phyloP scores from a whole-genome alignment of 2,329 filamentous ascomycete genomes.

The Claviceps sp. region DNA sequence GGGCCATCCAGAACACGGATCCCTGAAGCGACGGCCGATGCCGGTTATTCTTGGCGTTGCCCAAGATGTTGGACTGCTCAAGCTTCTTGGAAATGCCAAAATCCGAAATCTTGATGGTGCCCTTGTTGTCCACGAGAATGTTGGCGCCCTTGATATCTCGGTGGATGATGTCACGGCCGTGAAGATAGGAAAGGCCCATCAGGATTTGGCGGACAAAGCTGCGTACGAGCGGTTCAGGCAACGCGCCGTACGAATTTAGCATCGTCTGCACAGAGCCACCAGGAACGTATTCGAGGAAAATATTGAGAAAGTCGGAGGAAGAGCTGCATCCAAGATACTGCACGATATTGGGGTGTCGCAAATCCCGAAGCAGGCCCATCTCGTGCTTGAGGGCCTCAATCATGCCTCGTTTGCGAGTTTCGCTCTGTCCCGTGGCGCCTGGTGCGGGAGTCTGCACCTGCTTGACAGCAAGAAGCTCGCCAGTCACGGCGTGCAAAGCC shows the following conservation, averaged over 20 bases:
- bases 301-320: slow-evolving; percentile 84
- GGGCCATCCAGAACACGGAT: slow-evolving; percentile 99
- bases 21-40: slow-evolving; percentile 76
- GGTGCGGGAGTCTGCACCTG: slow-evolving; percentile 84
- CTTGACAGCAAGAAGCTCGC: slow-evolving; percentile 95
- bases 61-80: slow-evolving; percentile 76
- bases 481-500: slow-evolving; percentile 87
- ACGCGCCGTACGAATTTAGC: slow-evolving; percentile 94
- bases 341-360: slow-evolving; percentile 94
- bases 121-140: slow-evolving; percentile 97
- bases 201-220: slow-evolving; percentile 97
- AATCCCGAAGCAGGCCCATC: slow-evolving; percentile 82
- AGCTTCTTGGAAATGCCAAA: slow-evolving; percentile 98
- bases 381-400: slow-evolving; percentile 94
- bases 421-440: slow-evolving; percentile 65
- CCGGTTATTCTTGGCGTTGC: slow-evolving; percentile 52
- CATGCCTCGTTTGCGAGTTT: slow-evolving; percentile 93
- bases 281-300: slow-evolving; percentile 98
- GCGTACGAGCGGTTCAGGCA: slow-evolving; percentile 83
- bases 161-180: slow-evolving; percentile 92
- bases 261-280: slow-evolving; percentile 96
- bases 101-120: slow-evolving; percentile 97
- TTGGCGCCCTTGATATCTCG: slow-evolving; percentile 98
- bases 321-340: slow-evolving; percentile 94
- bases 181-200: slow-evolving; percentile 81